Percentiles rank a stretch among this genome's conserved stretches.
Evolutionary conservation across 768 basidiomycete genomes (phyloP).

Genomic region (Tricholoma hemisulphureum): DNA sequence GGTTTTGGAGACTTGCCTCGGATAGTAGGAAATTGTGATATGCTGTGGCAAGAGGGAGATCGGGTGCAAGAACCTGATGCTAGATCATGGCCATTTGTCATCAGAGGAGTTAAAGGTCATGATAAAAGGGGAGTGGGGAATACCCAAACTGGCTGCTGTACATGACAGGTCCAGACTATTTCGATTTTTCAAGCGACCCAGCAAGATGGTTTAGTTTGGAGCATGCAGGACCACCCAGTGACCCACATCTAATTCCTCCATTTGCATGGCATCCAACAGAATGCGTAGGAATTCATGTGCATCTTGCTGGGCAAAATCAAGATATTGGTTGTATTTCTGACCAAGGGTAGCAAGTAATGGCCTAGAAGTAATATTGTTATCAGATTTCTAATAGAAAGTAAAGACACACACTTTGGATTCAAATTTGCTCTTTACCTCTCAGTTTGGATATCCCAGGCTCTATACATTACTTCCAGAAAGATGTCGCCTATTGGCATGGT

Average conservation of each 20-base stretch:
- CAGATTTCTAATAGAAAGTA: neutral
- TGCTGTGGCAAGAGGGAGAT: constrained; percentile 12
- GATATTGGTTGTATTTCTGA: constrained; percentile 89
- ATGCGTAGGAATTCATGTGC: constrained; percentile 92
- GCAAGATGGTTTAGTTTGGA: constrained; percentile 3
- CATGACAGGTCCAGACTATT: constrained; percentile 14
- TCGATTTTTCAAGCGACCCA: constrained; percentile 33
- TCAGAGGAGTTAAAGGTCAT: constrained; percentile 9
- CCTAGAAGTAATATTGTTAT: constrained; percentile 32
- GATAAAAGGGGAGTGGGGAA: constrained; percentile 4
- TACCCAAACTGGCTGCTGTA: neutral
- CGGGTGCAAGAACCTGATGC: constrained; percentile 2
- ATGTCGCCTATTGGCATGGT: constrained; percentile 71
- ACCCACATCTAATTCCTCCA: constrained; percentile 90
- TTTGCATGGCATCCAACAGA: constrained; percentile 86
- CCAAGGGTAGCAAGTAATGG: constrained; percentile 67
- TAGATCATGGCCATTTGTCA: constrained; percentile 2
- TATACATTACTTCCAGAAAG: constrained; percentile 57
- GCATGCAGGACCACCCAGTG: neutral
- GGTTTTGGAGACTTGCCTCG: constrained; percentile 47
- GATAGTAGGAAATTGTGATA: constrained; percentile 19
- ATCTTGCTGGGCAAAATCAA: constrained; percentile 94
- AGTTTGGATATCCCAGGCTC: constrained; percentile 65
- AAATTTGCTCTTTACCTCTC: constrained; percentile 48
- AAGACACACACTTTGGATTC: constrained; percentile 62